These are phyloP conservation scores for Sugiyamaella floridensis DNA, from an alignment of 805 yeast genomes.

Conservation along the genomic window DNA sequence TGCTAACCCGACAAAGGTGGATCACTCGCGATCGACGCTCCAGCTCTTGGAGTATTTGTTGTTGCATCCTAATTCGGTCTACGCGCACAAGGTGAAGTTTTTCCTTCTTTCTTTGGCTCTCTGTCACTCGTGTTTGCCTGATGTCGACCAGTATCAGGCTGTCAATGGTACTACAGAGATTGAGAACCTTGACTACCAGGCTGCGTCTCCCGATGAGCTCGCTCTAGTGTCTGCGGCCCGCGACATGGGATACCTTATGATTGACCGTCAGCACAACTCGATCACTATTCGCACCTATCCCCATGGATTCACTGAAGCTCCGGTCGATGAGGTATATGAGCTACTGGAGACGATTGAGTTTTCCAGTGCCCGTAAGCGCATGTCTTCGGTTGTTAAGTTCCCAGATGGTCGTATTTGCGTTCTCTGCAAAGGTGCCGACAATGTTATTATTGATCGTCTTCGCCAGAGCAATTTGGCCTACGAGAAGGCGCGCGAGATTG, in stretches of 20 bases:
- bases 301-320: constrained; percentile 60
- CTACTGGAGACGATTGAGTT: constrained; percentile 80
- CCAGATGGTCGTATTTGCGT: constrained; percentile 72
- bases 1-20: constrained; percentile 41
- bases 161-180: constrained; percentile 32
- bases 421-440: constrained; percentile 94
- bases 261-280: constrained; percentile 53
- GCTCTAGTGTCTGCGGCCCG: constrained; percentile 93
- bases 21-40: constrained; percentile 47
- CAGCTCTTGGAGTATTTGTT: constrained; percentile 67
- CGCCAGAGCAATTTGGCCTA: constrained; percentile 51
- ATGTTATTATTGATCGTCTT: constrained; percentile 71
- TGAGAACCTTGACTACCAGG: constrained; percentile 70
- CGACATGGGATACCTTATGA: constrained; percentile 86
- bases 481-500: constrained; percentile 57
- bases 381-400: constrained; percentile 77
- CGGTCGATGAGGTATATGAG: constrained; percentile 62
- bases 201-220: constrained; percentile 94
- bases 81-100: constrained; percentile 66
- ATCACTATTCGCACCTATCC: constrained; percentile 76
- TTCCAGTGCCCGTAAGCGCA: constrained; percentile 80
- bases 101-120: constrained; percentile 76
- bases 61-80: constrained; percentile 58
- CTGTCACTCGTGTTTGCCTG: constrained; percentile 85
- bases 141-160: constrained; percentile 20